Base-by-base conservation (phyloP, 192 early-diverging fungal genomes). In the Geranomyces michiganensis region DNA sequence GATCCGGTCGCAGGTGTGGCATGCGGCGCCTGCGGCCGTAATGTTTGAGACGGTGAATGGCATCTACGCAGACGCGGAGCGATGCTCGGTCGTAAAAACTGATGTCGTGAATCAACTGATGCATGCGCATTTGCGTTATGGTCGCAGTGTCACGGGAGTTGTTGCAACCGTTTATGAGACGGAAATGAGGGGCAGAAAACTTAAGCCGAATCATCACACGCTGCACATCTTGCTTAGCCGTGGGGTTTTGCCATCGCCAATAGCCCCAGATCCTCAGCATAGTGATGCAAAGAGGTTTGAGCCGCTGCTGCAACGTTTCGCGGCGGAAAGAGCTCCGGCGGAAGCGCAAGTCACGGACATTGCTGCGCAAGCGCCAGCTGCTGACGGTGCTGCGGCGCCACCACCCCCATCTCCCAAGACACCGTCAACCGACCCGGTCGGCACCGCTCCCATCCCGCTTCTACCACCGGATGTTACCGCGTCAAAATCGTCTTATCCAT, bases 31-130 rank as follows among this genome's bases (percentile, higher is more conserved):
- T 36, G n/a, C 62, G 41, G 41, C 30, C 21, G 58, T 7, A 17
- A n/a, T 41, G 49, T 19, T 64, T 13, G 36, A 41, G 14, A 29
- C 32, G 19, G 49, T 68, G 24, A 24, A 36, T 17, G 29, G 29
- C 21, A 59, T 67, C 27, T 74, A 49, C 41, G 43, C 24, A 10
- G 66, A 68, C 27, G 73, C 59, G 1, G 43, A 62, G 56, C 22
- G 33, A n/a, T 44, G n/a, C 29, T 56, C 41, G 22, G 55, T 32
- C 13, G 53, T 62, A 0, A 4, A 33, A 19, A 43, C 30, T 21
- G 21, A 46, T 13, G 33, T 67, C 15, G 56, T 12, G 31, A 31
- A 67, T 22, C 29, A 26, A 24, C 30, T 74, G 31, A 14, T 68
- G 15, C 46, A 21, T 21, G 65, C 73, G 31, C 24, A 67, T 17